A percentile compares a stretch with the other conserved stretches of the same genome.
Evolutionary conservation across 495 filamentous ascomycete species (phyloP).

Genomic region (Hapsidospora chrysogenum): DNA sequence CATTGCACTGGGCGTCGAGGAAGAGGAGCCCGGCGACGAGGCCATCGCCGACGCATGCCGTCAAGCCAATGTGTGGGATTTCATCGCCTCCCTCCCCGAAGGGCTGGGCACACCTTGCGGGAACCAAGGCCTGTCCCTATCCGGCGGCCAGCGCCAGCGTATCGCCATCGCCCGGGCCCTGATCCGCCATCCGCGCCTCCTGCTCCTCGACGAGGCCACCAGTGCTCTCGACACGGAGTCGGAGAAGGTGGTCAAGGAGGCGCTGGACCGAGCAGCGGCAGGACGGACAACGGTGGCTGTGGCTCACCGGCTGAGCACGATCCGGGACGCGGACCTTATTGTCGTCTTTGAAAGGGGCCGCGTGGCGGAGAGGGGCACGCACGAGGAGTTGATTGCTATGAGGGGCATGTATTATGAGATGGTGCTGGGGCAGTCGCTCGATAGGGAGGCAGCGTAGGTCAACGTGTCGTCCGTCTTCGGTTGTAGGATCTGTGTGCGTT

Average conservation of each 20-base stretch:
- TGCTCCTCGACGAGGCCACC: constrained; percentile 75
- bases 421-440: constrained; percentile 9
- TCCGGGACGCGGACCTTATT: constrained; percentile 43
- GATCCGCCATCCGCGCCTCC: constrained; percentile 50
- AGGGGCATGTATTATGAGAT: constrained; percentile 39
- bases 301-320: constrained; percentile 44
- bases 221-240: constrained; percentile 60
- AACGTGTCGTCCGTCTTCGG: no score
- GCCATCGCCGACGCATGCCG: constrained; percentile 40
- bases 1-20: constrained; percentile 2
- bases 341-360: constrained; percentile 39
- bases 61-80: constrained; percentile 51
- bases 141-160: constrained; percentile 69
- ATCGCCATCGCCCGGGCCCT: constrained; percentile 67
- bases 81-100: constrained; percentile 45
- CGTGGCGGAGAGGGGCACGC: constrained; percentile 40
- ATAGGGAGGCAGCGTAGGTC: not conserved
- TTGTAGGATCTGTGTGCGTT: no score
- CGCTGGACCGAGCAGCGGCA: constrained; percentile 46
- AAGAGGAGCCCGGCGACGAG: constrained; percentile 17
- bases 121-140: constrained; percentile 47
- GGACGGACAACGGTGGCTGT: constrained; percentile 63
- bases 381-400: constrained; percentile 30
- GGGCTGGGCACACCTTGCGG: constrained; percentile 50
- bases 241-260: constrained; percentile 58